Base-by-base conservation (phyloP, 2,329 filamentous ascomycete species). In the Elsinoe australis region DNA sequence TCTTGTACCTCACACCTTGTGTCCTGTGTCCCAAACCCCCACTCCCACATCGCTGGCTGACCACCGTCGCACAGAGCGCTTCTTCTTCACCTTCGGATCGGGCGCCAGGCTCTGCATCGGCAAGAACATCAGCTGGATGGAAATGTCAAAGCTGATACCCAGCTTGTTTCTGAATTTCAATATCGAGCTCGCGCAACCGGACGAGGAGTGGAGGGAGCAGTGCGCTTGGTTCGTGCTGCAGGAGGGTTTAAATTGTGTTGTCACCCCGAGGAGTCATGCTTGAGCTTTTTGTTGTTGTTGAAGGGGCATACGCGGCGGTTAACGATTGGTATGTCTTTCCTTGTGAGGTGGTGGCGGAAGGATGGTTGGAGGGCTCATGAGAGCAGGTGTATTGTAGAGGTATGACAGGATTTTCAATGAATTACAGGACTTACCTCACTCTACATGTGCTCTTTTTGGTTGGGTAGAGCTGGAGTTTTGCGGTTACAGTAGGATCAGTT, bases 41-140 rank as follows among this genome's bases (percentile, higher is more conserved):
- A 45, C 41, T 3, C 15, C 21, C 41, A 14, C 41, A 19, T 32
- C 24, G 14, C 15, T 9, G 18, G 12, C 29, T n/a, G 19, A 18
- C 12, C 33, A 15, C 12, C 12, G 4, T 24, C 24, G 32, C 33
- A 10, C 44, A 53, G 51, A 58, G 45, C 54, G 63, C 3, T 63
- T 57, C 56, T 65, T 65, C 54, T 64, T 65, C 49, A 55, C 63
- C 0, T 65, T 65, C 49, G 63, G 63, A 5, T 47, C 53, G 8
- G 63, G 63, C 1, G 55, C 61, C 1, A 50, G 61, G 9, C 56
- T 58, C 19, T 61, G 59, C 47, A 50, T 59, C 17, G 52, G 52
- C 28, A 52, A 49, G 26, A 54, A 64, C 45, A 64, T 64, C 24
- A 57, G 54, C 47, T 66, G 62, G 63, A 59, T 65, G 49, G 62